Evolutionary conservation across 2,329 filamentous ascomycete species (phyloP).

Genomic region (Aspergillus phoenicis): DNA sequence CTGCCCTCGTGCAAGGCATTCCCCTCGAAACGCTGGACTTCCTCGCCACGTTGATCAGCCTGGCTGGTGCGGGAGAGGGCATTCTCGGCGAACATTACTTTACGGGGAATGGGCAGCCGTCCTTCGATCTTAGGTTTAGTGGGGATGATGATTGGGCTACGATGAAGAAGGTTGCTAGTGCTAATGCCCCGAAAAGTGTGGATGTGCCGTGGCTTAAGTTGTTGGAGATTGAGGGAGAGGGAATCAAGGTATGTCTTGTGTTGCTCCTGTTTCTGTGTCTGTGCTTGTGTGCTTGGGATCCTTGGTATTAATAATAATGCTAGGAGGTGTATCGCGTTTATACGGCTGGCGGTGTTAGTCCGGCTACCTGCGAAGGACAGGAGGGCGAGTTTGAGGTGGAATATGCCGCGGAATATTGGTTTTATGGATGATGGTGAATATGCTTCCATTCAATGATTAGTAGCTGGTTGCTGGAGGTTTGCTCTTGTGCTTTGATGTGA

Average conservation of each 20-base stretch:
- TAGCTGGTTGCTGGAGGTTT: too few relatives aligned
- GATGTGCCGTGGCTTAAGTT: constrained; percentile 42
- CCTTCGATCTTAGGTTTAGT: constrained; percentile 36
- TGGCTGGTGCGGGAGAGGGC: constrained; percentile 20
- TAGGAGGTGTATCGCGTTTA: constrained; percentile 48
- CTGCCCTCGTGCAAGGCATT: constrained; percentile 23
- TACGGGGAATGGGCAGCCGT: constrained; percentile 26
- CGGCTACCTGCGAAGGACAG: constrained; percentile 37
- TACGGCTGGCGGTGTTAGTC: constrained; percentile 40
- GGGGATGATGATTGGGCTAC: constrained; percentile 30
- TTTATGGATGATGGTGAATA: constrained; percentile 37
- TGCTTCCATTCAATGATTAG: too few relatives aligned
- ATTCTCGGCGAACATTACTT: constrained; percentile 45
- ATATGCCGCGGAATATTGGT: constrained; percentile 50
- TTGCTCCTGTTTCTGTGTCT: too few relatives aligned
- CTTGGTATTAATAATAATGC: neutral
- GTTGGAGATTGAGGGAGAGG: constrained; percentile 27
- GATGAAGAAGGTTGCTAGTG: constrained; percentile 30
- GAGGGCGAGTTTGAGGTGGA: constrained; percentile 35
- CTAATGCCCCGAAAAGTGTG: constrained; percentile 27
- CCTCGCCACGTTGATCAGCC: constrained; percentile 22
- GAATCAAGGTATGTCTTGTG: constrained; percentile 32
- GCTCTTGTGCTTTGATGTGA: neutral
- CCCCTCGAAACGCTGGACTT: constrained; percentile 34
- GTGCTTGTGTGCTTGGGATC: too few relatives aligned